Percentiles rank a stretch among this genome's conserved stretches.
Evolutionary conservation across 2,329 filamentous ascomycete species (phyloP).

Genomic region (Venturia asperata): DNA sequence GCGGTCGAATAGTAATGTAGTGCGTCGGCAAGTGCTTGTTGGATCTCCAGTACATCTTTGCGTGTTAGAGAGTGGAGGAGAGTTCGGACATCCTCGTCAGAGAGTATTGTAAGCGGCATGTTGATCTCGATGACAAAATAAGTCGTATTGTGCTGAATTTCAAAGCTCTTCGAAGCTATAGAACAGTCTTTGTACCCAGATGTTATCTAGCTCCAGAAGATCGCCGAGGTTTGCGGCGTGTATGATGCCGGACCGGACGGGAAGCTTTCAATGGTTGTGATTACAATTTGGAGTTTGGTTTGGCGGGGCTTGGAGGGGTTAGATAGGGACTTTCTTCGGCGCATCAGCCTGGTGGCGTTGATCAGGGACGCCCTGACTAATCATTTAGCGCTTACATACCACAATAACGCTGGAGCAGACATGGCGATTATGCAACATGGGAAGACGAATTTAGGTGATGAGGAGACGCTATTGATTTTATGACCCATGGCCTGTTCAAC

Average conservation of each 20-base stretch:
- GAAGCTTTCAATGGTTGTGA: background rate
- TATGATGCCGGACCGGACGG: background rate
- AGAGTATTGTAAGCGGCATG: constrained; percentile 50
- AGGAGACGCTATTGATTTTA: constrained; percentile 11
- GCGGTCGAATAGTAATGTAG: constrained; percentile 60
- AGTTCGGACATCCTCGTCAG: constrained; percentile 48
- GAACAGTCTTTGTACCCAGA: background rate
- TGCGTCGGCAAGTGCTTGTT: constrained; percentile 51
- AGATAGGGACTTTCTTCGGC: background rate
- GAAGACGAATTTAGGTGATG: background rate
- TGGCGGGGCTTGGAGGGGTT: constrained; percentile 1
- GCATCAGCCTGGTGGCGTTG: background rate
- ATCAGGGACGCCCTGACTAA: background rate
- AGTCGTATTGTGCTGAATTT: background rate
- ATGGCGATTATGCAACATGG: background rate
- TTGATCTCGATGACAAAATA: background rate
- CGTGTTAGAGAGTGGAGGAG: constrained; percentile 50
- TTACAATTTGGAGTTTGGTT: background rate
- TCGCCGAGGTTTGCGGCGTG: background rate
- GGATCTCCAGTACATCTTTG: constrained; percentile 52
- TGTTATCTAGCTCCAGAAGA: background rate
- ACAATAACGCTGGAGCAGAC: background rate
- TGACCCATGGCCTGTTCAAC: constrained; percentile 7
- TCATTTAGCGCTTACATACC: background rate
- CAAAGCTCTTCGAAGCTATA: background rate